phyloP scores from a whole-genome alignment of 169 alveolate genomes.

The Sarcocystis neurona region DNA sequence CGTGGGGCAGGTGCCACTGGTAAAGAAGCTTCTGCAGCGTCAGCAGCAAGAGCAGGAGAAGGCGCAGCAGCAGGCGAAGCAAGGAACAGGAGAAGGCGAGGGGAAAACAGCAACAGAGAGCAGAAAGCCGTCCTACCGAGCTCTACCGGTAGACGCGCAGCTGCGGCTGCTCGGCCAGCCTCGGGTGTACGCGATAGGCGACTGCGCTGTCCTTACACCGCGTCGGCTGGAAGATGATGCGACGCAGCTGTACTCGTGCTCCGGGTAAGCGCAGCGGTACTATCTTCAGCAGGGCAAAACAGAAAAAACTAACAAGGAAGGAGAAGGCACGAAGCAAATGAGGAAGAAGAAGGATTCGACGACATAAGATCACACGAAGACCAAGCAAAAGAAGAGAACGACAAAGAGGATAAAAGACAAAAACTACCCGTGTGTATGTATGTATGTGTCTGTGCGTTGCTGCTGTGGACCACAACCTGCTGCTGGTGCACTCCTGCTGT shows the following conservation, averaged over 20 bases:
- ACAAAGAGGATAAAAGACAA: too few species aligned
- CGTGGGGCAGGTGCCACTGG: slow-evolving; percentile 68
- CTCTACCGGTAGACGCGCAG: slow-evolving; percentile 36
- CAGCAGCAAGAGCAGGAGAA: neutral
- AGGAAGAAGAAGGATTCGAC: too few species aligned
- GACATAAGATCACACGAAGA: too few species aligned
- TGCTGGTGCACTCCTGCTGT: too few species aligned
- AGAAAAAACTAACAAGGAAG: neutral
- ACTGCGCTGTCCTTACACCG: slow-evolving; percentile 68
- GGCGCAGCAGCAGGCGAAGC: neutral
- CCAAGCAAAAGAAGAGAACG: too few species aligned
- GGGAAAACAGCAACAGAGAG: neutral
- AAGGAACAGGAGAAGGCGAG: neutral
- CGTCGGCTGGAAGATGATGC: slow-evolving; percentile 55
- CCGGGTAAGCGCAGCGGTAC: slow-evolving; percentile 9
- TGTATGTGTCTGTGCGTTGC: too few species aligned
- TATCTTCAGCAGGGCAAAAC: neutral
- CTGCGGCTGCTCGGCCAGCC: slow-evolving; percentile 63
- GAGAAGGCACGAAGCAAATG: neutral
- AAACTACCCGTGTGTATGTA: too few species aligned
- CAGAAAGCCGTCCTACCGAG: neutral
- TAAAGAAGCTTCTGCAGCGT: slow-evolving; percentile 52
- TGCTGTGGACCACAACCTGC: too few species aligned
- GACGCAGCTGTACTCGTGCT: slow-evolving; percentile 28
- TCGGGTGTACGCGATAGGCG: slow-evolving; percentile 69